These are phyloP conservation scores for Dovyalis caffra DNA, from an alignment of 345 rosid genomes.

Conservation along the genomic window DNA sequence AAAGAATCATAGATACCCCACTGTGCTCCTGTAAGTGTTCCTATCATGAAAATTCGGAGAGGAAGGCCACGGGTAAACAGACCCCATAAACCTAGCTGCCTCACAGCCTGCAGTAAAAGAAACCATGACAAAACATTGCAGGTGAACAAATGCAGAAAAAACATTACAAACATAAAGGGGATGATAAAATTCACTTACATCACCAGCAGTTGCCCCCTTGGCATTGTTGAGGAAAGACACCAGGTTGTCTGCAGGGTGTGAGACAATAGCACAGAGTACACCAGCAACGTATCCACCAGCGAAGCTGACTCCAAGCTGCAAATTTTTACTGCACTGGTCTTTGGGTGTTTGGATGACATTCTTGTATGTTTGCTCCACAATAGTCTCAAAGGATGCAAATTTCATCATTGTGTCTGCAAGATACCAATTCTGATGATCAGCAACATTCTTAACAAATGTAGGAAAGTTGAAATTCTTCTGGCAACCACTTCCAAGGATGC, in stretches of 20 bases:
- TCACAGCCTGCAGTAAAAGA: slow-evolving; percentile 60
- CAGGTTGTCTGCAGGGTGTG: slow-evolving; percentile 95
- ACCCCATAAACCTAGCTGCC: slow-evolving; percentile 72
- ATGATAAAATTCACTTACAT: slow-evolving; percentile 47
- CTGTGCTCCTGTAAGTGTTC: slow-evolving; percentile 91
- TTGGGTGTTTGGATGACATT: slow-evolving; percentile 74
- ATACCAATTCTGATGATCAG: slow-evolving; percentile 1
- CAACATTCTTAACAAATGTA: not conserved
- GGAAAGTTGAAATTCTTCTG: not conserved
- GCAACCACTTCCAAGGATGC: not conserved
- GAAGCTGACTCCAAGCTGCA: slow-evolving; percentile 91
- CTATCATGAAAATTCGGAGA: slow-evolving; percentile 88
- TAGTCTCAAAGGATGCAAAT: slow-evolving; percentile 85
- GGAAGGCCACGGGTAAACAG: slow-evolving; percentile 91
- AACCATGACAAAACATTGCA: slow-evolving; percentile 11
- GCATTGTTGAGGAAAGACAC: slow-evolving; percentile 98
- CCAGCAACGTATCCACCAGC: slow-evolving; percentile 96
- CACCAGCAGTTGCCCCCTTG: slow-evolving; percentile 81
- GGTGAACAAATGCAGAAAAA: not conserved
- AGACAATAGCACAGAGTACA: slow-evolving; percentile 77
- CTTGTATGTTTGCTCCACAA: slow-evolving; percentile 85
- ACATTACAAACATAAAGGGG: not conserved
- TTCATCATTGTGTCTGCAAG: slow-evolving; percentile 95
- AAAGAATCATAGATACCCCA: slow-evolving; percentile 94
- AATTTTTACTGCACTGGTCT: slow-evolving; percentile 65